These are phyloP conservation scores for Benincasa hispida DNA, from an alignment of 306 rosid genomes.

Conservation along the genomic window DNA sequence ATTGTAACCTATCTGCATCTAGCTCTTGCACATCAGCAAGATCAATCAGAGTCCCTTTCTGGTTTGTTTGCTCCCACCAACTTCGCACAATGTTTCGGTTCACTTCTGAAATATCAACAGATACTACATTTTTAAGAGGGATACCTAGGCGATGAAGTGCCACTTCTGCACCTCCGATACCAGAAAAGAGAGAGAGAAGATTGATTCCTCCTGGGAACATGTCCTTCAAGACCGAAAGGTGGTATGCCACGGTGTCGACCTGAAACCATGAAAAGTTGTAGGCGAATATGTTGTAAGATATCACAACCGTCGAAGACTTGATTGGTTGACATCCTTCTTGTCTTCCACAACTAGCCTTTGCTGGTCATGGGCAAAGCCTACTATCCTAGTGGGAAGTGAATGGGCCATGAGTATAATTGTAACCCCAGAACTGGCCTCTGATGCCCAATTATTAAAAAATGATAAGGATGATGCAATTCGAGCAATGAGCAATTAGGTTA, in stretches of 20 bases:
- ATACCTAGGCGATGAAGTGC: slow-evolving; percentile 83
- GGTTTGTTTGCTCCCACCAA: slow-evolving; percentile 99
- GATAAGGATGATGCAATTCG: no score
- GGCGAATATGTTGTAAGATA: not conserved
- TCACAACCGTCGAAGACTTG: not conserved
- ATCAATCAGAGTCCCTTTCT: slow-evolving; percentile 57
- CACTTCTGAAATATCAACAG: slow-evolving; percentile 67
- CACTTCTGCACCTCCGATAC: slow-evolving; percentile 94
- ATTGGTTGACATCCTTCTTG: not conserved
- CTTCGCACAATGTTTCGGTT: slow-evolving; percentile 65
- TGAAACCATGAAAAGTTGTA: slow-evolving; percentile 24
- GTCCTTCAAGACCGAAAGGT: slow-evolving; percentile 66
- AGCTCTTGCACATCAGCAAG: slow-evolving; percentile 49
- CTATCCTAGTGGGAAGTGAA: not conserved
- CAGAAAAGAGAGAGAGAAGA: slow-evolving; percentile 86
- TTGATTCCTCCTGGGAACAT: slow-evolving; percentile 74
- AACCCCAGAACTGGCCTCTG: not conserved
- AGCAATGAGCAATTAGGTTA: no score
- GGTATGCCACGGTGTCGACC: slow-evolving; percentile 95
- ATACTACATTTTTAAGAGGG: slow-evolving; percentile 65
- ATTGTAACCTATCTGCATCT: slow-evolving; percentile 37
- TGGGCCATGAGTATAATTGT: not conserved
- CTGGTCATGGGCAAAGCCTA: not conserved
- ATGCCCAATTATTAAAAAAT: not conserved
- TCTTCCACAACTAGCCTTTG: not conserved